Conservation (phyloP, 768 basidiomycete species). For the Harrya chromipes region DNA sequence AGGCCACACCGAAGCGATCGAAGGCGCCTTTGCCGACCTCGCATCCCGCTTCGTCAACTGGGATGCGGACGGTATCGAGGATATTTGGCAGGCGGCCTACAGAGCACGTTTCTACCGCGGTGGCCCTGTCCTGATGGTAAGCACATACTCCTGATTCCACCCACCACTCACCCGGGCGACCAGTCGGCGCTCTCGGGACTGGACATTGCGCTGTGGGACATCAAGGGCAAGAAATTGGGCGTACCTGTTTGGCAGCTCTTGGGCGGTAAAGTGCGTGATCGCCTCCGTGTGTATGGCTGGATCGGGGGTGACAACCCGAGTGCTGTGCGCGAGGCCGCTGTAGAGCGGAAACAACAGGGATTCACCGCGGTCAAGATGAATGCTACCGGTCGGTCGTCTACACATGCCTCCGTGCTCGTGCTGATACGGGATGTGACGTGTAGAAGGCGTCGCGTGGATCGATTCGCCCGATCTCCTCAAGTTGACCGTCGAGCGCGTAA, state of each 20-base stretch:
- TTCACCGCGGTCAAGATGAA: slow-evolving; percentile 78
- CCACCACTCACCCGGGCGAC: too few relatives aligned
- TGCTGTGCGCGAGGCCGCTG: slow-evolving; percentile 51
- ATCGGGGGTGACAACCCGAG: slow-evolving; percentile 46
- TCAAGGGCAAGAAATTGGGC: slow-evolving; percentile 75
- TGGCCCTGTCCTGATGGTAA: slow-evolving; percentile 67
- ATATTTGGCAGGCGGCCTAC: slow-evolving; percentile 68
- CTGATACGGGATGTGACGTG: slow-evolving; percentile 14
- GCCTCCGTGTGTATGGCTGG: slow-evolving; percentile 58
- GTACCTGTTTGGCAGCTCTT: slow-evolving; percentile 64
- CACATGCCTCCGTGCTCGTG: not conserved
- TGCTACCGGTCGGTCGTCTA: slow-evolving; percentile 42
- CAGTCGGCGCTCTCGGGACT: slow-evolving; percentile 56
- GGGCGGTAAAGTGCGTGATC: slow-evolving; percentile 65
- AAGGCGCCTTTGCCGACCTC: slow-evolving; percentile 64
- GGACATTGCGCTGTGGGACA: slow-evolving; percentile 74
- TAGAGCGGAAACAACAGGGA: slow-evolving; percentile 53
- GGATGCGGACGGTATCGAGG: slow-evolving; percentile 64
- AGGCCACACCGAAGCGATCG: slow-evolving; percentile 69
- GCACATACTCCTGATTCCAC: not conserved
- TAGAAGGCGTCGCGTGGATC: slow-evolving; percentile 47
- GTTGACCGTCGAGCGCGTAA: slow-evolving; percentile 50
- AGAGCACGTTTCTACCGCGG: slow-evolving; percentile 71
- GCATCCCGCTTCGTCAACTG: slow-evolving; percentile 55
- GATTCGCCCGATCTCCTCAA: slow-evolving; percentile 55